Evolutionary conservation across 2,329 filamentous ascomycete genomes (phyloP).

Genomic region (Microsporum audouinii): DNA sequence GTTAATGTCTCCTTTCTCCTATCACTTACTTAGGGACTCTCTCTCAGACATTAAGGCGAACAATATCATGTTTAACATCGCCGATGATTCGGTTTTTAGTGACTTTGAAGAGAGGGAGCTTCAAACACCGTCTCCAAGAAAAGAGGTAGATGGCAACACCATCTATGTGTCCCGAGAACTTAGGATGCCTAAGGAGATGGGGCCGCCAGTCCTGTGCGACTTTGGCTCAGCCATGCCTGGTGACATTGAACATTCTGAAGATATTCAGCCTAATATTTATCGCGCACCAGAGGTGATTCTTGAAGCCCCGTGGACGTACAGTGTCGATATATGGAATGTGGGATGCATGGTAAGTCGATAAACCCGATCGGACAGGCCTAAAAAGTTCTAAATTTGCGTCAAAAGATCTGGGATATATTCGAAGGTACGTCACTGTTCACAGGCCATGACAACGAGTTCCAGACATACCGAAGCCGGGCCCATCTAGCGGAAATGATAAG

Average conservation of each 20-base stretch:
- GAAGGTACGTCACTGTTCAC: slow-evolving; percentile 38
- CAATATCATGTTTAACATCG: slow-evolving; percentile 21
- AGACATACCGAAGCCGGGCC: slow-evolving; percentile 34
- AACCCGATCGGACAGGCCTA: not conserved
- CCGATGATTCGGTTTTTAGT: slow-evolving; percentile 19
- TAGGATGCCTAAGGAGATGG: slow-evolving; percentile 15
- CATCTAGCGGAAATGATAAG: slow-evolving; percentile 41
- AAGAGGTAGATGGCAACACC: slow-evolving; percentile 15
- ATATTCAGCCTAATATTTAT: slow-evolving; percentile 24
- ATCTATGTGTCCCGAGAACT: slow-evolving; percentile 21
- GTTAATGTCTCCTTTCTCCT: not conserved
- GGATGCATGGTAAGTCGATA: slow-evolving; percentile 26
- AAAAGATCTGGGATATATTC: slow-evolving; percentile 41
- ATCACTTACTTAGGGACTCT: not conserved
- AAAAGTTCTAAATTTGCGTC: slow-evolving; percentile 7
- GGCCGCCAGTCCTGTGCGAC: slow-evolving; percentile 21
- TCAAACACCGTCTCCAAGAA: slow-evolving; percentile 16
- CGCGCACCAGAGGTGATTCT: slow-evolving; percentile 39
- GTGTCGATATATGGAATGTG: slow-evolving; percentile 43
- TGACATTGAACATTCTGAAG: slow-evolving; percentile 4
- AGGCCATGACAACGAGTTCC: slow-evolving; percentile 28
- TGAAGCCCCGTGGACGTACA: slow-evolving; percentile 35
- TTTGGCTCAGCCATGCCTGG: slow-evolving; percentile 16
- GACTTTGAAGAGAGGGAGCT: slow-evolving; percentile 19
- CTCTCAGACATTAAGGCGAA: slow-evolving; percentile 21